Conservation (phyloP, 1,284 basidiomycete species). For the Cystobasidium pallidum region DNA sequence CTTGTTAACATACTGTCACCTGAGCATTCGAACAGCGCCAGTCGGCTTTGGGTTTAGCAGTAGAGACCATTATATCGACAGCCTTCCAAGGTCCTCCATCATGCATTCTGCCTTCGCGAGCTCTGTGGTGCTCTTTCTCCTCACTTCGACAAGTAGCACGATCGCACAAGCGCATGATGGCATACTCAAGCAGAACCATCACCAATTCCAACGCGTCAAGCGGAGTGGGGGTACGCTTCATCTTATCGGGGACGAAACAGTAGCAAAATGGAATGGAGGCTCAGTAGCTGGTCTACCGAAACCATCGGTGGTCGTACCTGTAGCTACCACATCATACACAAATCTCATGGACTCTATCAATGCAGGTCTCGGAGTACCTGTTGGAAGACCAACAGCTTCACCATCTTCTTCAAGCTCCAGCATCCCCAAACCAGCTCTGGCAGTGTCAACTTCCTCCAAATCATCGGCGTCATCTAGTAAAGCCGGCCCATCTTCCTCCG, state of each 20-base stretch:
- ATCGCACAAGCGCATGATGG: slow-evolving; percentile 30
- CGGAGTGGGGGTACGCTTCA: slow-evolving; percentile 32
- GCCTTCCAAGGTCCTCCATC: neutral
- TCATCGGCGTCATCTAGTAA: slow-evolving; percentile 12
- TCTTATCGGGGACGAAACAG: slow-evolving; percentile 40
- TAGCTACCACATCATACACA: slow-evolving; percentile 23
- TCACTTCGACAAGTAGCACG: slow-evolving; percentile 20
- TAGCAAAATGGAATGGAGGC: slow-evolving; percentile 37
- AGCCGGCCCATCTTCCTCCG: slow-evolving; percentile 1
- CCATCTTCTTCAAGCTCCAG: slow-evolving; percentile 9
- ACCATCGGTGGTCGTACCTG: slow-evolving; percentile 2
- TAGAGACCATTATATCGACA: no score
- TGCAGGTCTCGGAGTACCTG: slow-evolving; percentile 33
- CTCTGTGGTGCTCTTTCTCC: slow-evolving; percentile 21
- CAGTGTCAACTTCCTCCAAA: slow-evolving; percentile 9
- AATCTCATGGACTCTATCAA: slow-evolving; percentile 43
- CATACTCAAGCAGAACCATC: slow-evolving; percentile 35
- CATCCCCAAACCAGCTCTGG: neutral
- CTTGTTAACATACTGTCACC: slow-evolving; percentile 5
- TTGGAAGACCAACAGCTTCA: slow-evolving; percentile 23
- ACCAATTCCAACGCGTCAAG: slow-evolving; percentile 29
- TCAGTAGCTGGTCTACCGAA: slow-evolving; percentile 25
- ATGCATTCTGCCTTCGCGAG: slow-evolving; percentile 30
- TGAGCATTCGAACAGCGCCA: no score
- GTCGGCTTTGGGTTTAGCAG: no score